phyloP scores from a whole-genome alignment of 2,329 filamentous ascomycete genomes.

The Cladobotryum protrusum region DNA sequence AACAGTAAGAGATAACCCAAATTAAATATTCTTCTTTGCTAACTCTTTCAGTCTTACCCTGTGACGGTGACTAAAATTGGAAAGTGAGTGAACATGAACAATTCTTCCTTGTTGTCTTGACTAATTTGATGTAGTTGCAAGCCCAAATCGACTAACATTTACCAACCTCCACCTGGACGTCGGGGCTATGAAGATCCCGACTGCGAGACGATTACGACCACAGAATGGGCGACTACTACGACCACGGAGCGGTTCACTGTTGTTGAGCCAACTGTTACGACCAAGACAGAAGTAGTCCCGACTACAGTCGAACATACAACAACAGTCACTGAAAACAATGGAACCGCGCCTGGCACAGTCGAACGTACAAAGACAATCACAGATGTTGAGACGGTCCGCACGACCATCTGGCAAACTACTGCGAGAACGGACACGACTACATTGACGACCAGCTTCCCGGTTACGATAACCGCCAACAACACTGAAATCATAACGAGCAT shows the following conservation, averaged over 20 bases:
- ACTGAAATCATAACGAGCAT: slow-evolving; percentile 12
- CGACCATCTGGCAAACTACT: slow-evolving; percentile 14
- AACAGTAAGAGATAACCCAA: slow-evolving; percentile 8
- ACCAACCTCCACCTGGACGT: not conserved
- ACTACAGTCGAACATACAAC: not conserved
- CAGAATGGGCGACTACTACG: slow-evolving; percentile 18
- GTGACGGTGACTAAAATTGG: slow-evolving; percentile 16
- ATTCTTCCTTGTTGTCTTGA: not conserved
- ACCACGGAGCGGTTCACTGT: slow-evolving; percentile 13
- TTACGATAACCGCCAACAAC: slow-evolving; percentile 14
- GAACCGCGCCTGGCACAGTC: slow-evolving; percentile 2
- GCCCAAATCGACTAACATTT: slow-evolving; percentile 1
- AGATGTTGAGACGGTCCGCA: slow-evolving; percentile 2
- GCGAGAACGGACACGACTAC: slow-evolving; percentile 12
- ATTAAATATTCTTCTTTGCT: not conserved
- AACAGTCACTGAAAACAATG: not conserved
- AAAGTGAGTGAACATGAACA: slow-evolving; percentile 11
- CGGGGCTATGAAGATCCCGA: not conserved
- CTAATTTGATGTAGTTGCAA: slow-evolving; percentile 8
- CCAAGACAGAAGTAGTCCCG: slow-evolving; percentile 9
- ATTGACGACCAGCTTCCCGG: slow-evolving; percentile 9
- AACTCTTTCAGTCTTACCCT: slow-evolving; percentile 17
- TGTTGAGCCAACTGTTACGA: slow-evolving; percentile 9
- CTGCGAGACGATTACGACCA: slow-evolving; percentile 16
- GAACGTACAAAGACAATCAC: slow-evolving; percentile 3